Base-by-base conservation (phyloP, 768 basidiomycete genomes). In the Tulasnella sp. region DNA sequence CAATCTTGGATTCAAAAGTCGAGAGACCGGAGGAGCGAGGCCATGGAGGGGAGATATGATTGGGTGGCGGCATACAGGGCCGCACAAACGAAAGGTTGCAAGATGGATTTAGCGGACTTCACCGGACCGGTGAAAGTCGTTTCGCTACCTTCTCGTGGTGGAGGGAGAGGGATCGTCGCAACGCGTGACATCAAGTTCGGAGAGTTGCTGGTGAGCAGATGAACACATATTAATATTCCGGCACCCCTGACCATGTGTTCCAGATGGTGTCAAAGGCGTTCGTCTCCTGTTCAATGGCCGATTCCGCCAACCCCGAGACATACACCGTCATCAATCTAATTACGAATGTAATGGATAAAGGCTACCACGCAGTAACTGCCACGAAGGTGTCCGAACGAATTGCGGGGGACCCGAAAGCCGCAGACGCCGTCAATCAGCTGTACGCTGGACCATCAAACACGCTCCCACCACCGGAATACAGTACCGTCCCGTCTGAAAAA, bases 131-230 rank as follows among this genome's bases (percentile, higher is more conserved):
- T 82, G 22, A 22, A 77, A 28, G 81, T 81, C 14, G n/a, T 46
- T n/a, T 28, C 75, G 20, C 60, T 82, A 18, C 31, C 74, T 4
- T 48, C 60, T 4, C 41, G 80, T 18, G 81, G 81, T 42, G 81
- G 81, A 24, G 81, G 81, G 3, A 81, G 81, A 44, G 80, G 81
- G 18, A 37, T 82, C n/a, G 72, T 82, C 24, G 76, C 82, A 22
- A 82, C 72, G 7, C 20, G 77, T 18, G 76, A 78, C 18, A 58
- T 82, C 16, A 48, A 48, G 44, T 31, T 48, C 24, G 74, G 72
- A 5, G 73, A 81, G 77, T 50, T 82, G 6, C 72, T 82, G 34
- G 74, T 78, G 44, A 80, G 77, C n/a, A 28, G 16, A 64, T 22
- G n/a, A n/a, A n/a, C n/a, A n/a, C n/a, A n/a, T n/a, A n/a, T n/a